Base-by-base conservation (phyloP, 352 stramenopile genomes). In the Pythium inflatum region DNA sequence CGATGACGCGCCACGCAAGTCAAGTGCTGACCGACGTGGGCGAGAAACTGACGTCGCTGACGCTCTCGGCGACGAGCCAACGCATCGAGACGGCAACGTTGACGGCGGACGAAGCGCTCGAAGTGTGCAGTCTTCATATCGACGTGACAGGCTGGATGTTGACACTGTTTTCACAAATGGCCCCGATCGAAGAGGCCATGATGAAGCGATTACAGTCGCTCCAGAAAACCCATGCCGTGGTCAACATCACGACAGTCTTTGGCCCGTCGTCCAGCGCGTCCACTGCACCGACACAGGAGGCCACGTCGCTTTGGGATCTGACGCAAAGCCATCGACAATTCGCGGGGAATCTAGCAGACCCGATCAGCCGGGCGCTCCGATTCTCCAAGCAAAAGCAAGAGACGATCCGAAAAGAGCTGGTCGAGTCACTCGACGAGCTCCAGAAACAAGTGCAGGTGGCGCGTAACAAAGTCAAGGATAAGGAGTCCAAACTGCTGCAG, bases 351-450 rank as follows among this genome's bases (percentile, higher is more conserved):
- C 59, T 88, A 13, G 63, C 70, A 0, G 78, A 90, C 36, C 80
- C 80, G 30, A 88, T 89, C 54, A 62, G 75, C 16, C 74, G 82
- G 16, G 88, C 80, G 14, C 78, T 90, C 34, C 74, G 77, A 34
- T 84, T 85, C 51, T 85, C 82, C 2, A 74, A 70, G 62, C 70
- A 83, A 28, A 83, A 85, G 25, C 80, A 83, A 50, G 69, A 78
- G 31, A 75, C 75, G 2, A 83, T 87, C 41, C 70, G 68, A 57
- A 74, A 79, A 13, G 82, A 87, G 56, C 36, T 85, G 8, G 34
- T 59, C 2, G 72, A 78, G 45, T 74, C 74, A 9, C 53, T 90
- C 24, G 40, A 73, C 22, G 80, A 88, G 24, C 78, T 77, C 0
- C 38, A 57, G 8, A 55, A 66, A n/a, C 60, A 68, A 14, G 46